phyloP scores from a whole-genome alignment of 2,329 filamentous ascomycete species.

The Clarireedia homoeocarpa region DNA sequence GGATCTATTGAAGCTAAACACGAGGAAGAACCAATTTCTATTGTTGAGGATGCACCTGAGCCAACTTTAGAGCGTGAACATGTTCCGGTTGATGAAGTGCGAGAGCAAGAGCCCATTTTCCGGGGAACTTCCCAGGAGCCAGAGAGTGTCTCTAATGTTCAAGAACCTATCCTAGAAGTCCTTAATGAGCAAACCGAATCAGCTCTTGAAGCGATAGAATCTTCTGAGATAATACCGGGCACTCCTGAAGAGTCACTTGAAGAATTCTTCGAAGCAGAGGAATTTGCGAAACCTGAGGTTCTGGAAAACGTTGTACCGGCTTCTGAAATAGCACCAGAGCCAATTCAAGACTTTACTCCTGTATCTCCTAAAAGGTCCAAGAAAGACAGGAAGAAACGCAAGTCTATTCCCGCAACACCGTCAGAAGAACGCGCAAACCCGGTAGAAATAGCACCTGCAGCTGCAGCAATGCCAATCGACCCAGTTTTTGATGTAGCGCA shows the following conservation, averaged over 20 bases:
- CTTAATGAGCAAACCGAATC: not conserved
- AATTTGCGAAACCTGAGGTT: not conserved
- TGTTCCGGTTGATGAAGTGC: not conserved
- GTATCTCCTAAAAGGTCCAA: constrained; percentile 14
- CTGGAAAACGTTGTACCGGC: not conserved
- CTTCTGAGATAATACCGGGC: not conserved
- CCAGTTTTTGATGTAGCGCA: not conserved
- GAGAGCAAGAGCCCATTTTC: not conserved
- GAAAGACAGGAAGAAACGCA: constrained; percentile 20
- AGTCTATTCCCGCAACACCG: constrained; percentile 7
- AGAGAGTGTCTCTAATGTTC: not conserved
- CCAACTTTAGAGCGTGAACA: not conserved
- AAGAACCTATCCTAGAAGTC: not conserved
- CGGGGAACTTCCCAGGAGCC: not conserved
- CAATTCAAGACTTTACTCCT: constrained; percentile 8
- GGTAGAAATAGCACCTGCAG: not conserved
- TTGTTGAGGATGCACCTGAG: not conserved
- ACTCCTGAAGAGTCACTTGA: not conserved
- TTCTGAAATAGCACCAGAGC: not conserved
- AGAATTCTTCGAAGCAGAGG: not conserved
- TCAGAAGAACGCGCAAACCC: not conserved
- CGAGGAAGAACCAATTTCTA: not conserved
- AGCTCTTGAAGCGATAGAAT: not conserved
- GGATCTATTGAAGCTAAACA: not conserved
- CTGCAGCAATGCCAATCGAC: not conserved